These are phyloP conservation scores for Strigomonas galati DNA, from an alignment of 208 protist genomes.

Conservation along the genomic window DNA sequence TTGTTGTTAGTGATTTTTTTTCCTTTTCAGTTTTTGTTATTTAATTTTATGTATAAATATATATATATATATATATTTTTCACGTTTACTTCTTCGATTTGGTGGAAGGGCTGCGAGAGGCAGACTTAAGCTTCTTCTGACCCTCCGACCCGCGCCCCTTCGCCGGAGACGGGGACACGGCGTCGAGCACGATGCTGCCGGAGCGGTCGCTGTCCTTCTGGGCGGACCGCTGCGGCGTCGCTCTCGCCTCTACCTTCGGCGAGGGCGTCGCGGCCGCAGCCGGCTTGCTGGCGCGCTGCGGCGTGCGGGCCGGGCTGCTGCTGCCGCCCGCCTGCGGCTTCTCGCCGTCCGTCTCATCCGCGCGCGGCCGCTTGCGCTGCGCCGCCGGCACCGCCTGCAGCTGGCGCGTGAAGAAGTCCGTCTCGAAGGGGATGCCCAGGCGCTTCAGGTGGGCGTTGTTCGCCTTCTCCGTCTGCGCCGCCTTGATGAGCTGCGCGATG, in stretches of 20 bases:
- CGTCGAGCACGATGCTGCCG: not conserved
- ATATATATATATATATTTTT: not conserved
- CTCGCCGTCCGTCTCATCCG: slow-evolving; percentile 3
- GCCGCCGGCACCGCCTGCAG: slow-evolving; percentile 36
- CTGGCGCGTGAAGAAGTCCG: slow-evolving; percentile 56
- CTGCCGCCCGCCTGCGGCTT: slow-evolving; percentile 7
- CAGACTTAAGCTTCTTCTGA: not conserved
- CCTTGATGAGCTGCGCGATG: slow-evolving; percentile 64
- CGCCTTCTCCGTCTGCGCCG: slow-evolving; percentile 51
- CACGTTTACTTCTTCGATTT: not conserved
- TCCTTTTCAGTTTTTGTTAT: not conserved
- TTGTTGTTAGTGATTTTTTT: not conserved
- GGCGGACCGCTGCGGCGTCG: slow-evolving; percentile 7
- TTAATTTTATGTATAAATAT: not conserved
- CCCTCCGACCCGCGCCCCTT: not conserved
- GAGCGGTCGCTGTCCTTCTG: slow-evolving; percentile 6
- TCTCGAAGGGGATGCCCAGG: slow-evolving; percentile 69
- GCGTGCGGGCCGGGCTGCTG: slow-evolving; percentile 5
- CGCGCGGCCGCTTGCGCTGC: slow-evolving; percentile 17
- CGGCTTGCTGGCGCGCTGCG: not conserved
- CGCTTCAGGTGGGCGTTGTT: slow-evolving; percentile 74
- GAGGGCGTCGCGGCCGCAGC: not conserved
- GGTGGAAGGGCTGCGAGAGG: slow-evolving; percentile 8
- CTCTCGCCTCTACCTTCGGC: not conserved
- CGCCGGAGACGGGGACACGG: not conserved